A percentile compares a stretch with the other conserved stretches of the same genome.
Conservation (phyloP, 805 yeast genomes). For the Candida montana region DNA sequence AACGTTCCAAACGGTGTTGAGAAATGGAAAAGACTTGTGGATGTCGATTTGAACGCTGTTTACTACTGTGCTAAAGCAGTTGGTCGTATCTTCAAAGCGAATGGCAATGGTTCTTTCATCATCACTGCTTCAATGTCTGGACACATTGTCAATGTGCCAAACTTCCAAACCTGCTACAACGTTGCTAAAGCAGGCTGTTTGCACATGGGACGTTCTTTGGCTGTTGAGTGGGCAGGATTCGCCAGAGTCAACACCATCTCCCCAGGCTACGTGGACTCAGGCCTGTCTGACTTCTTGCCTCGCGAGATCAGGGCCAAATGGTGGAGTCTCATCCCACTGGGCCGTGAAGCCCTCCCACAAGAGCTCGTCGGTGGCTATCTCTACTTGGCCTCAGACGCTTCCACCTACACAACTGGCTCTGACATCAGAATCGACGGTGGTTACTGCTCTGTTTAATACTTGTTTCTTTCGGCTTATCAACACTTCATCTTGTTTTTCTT, state of each 20-base stretch:
- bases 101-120: constrained; percentile 73
- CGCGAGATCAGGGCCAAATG: constrained; percentile 41
- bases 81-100: constrained; percentile 68
- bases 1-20: constrained; percentile 27
- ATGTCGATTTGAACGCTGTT: constrained; percentile 73
- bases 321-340: constrained; percentile 54
- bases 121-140: constrained; percentile 90
- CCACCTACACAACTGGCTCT: constrained; percentile 72
- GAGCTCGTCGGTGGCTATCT: constrained; percentile 82
- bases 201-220: constrained; percentile 71
- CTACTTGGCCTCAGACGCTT: constrained; percentile 76
- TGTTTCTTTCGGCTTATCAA: background rate
- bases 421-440: constrained; percentile 83
- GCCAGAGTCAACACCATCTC: constrained; percentile 82
- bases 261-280: constrained; percentile 82
- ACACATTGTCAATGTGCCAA: constrained; percentile 82
- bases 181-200: constrained; percentile 81
- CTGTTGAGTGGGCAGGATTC: constrained; percentile 82
- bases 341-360: constrained; percentile 67
- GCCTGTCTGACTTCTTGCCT: constrained; percentile 48
- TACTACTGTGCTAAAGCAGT: constrained; percentile 74
- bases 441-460: constrained; percentile 26
- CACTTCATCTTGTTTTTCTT: too few relatives aligned
- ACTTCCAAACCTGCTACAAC: constrained; percentile 80
- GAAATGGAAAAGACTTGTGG: constrained; percentile 69